phyloP scores from a whole-genome alignment of 352 stramenopile genomes.

The Globisporangium nagaii region DNA sequence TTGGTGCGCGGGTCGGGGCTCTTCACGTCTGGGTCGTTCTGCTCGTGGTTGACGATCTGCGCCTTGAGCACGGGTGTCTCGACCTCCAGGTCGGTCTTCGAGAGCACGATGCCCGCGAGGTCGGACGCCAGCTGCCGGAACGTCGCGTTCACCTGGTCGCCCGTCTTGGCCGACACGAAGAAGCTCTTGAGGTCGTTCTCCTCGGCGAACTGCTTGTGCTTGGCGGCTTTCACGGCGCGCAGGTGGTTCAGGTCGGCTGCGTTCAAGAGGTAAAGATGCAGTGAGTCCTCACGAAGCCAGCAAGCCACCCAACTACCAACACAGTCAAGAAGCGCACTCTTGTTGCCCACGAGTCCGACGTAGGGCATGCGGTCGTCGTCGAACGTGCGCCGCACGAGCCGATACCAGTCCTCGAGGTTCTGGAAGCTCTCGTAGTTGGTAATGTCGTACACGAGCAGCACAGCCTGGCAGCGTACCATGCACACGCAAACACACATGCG shows the following conservation, averaged over 20 bases:
- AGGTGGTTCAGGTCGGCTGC: slow-evolving; percentile 89
- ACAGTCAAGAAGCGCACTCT: slow-evolving; percentile 47
- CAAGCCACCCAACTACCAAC: too few species aligned
- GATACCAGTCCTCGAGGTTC: slow-evolving; percentile 94
- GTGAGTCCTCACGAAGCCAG: too few species aligned
- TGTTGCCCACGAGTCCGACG: slow-evolving; percentile 90
- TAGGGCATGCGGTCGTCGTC: slow-evolving; percentile 84
- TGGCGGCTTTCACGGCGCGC: slow-evolving; percentile 79
- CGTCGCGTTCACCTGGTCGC: slow-evolving; percentile 87
- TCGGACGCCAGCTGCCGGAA: slow-evolving; percentile 86
- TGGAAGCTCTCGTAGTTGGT: slow-evolving; percentile 95
- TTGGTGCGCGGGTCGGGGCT: slow-evolving; percentile 52
- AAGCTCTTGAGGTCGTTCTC: slow-evolving; percentile 92
- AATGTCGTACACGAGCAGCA: slow-evolving; percentile 94
- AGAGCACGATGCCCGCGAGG: slow-evolving; percentile 77
- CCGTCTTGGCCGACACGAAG: slow-evolving; percentile 92
- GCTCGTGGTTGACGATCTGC: slow-evolving; percentile 90
- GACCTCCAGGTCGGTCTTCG: slow-evolving; percentile 81
- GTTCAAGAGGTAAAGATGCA: too few species aligned
- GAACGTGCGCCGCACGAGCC: slow-evolving; percentile 88
- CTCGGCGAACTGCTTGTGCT: slow-evolving; percentile 91
- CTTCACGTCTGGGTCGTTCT: slow-evolving; percentile 88
- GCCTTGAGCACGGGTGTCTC: slow-evolving; percentile 84
- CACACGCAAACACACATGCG: background rate
- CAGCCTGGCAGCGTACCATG: slow-evolving; percentile 33